Base-by-base conservation (phyloP, 2,329 filamentous ascomycete genomes). In the Leptographium lundbergii region DNA sequence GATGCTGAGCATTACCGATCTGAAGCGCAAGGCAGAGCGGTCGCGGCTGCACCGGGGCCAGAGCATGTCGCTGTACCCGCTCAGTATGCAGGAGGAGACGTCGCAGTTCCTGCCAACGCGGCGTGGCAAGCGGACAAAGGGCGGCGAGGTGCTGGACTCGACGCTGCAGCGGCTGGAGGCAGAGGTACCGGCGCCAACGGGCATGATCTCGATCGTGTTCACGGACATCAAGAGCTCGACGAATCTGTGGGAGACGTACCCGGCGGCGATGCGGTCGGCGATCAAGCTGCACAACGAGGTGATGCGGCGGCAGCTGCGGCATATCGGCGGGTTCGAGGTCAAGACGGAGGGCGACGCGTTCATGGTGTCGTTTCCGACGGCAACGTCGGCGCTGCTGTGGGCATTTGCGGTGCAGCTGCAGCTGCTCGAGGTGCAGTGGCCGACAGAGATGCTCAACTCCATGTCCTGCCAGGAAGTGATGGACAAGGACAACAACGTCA, bases 261-360 rank as follows among this genome's bases (percentile, higher is more conserved):
- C 91, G 0, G 88, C 88, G 62, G 91, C 94, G 24, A 99, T 99
- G 94, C 84, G 92, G 66, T 92, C 91, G 17, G 91, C 91, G 22
- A 99, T 99, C 73, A 95, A 92, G 72, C 86, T 96, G 65, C 94
- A 99, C 78, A 99, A 99, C 71, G 91, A 96, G 67, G 84, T 96
- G 53, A 95, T 99, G 87, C 87, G 94, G 65, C 83, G 94, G 59
- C 92, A 97, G 69, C 77, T 99, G 65, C 86, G 94, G 56, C 87
- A 91, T 63, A 95, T 96, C 66, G 94, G 94, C 68, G 94, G 94
- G 1, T 99, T 96, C 69, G 94, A 99, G 74, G 94, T 99, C 72
- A 99, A 99, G 79, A 99, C 94, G 22, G 94, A 99, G 89, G 94
- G 94, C 65, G 94, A 99, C 73, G 94, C 94, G 10, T 99, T 99